These are phyloP conservation scores for Ambrosia hybrid DNA, from an alignment of 140 eudicot species.

Conservation along the genomic window DNA sequence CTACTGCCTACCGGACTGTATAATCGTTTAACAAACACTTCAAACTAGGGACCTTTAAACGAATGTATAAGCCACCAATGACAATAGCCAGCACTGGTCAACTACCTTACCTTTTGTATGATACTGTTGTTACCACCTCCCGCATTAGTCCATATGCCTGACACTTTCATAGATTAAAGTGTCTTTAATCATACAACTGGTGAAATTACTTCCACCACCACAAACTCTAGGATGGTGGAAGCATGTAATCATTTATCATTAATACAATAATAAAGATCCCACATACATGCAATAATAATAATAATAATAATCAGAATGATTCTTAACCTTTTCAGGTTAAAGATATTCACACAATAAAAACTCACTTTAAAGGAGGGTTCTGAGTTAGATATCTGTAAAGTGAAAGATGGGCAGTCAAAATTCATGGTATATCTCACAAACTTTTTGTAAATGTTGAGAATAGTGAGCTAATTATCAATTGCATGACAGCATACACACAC, in stretches of 20 bases:
- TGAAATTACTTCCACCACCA: constrained; percentile 25
- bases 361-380: constrained; percentile 16
- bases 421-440: constrained; percentile 22
- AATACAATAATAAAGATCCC: constrained; percentile 25
- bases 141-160: constrained; percentile 9
- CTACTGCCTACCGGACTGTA: neutral
- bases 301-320: constrained; percentile 30
- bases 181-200: constrained; percentile 33
- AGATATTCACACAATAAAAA: constrained; percentile 13
- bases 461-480: constrained; percentile 19
- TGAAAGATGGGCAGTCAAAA: constrained; percentile 20
- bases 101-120: constrained; percentile 1
- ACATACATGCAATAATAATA: constrained; percentile 23
- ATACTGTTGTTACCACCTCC: neutral
- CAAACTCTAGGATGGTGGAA: constrained; percentile 29
- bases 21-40: neutral
- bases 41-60: neutral
- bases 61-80: neutral
- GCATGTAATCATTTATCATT: constrained; percentile 30
- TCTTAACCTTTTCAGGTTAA: constrained; percentile 33
- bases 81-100: neutral
- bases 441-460: constrained; percentile 25
- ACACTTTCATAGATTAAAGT: constrained; percentile 29
- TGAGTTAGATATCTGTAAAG: constrained; percentile 22
- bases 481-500: constrained; percentile 35